Base-by-base conservation (phyloP, 1,284 basidiomycete species). In the Xanthoconium separans region DNA sequence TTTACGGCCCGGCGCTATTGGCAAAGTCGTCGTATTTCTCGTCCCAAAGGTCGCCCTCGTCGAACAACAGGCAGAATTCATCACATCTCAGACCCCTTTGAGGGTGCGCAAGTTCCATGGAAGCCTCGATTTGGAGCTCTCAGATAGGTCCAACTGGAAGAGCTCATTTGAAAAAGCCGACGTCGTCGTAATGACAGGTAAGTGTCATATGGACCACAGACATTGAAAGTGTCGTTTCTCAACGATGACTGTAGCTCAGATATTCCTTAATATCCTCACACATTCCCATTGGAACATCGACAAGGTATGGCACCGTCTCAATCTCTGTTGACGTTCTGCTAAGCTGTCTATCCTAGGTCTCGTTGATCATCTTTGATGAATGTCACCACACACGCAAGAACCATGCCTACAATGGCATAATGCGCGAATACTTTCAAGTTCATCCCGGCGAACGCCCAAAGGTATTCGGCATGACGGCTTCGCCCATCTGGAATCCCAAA, bases 401-500 rank as follows among this genome's bases (percentile, higher is more conserved):
- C 52, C 87, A 93, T 62, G 85, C 90, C 1, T 91, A 91, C 61
- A 90, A 89, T 59, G 79, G 79, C 20, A 89, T 93, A 54, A 86
- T 93, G 84, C 80, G 81, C 20, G 85, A 90, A 70, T 93, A 92
- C 68, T 80, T 81, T 58, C 78, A 83, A 49, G 73, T 77, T 44
- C 70, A 78, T 36, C 56, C 63, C 2, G 44, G 70, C 4, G 63
- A 73, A 12, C 77, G 88, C 18, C 91, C 91, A 2, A 91, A 87
- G 65, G 77, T 94, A n/a, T 90, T 94, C 60, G 91, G 92, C 6
- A 87, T 94, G 84, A 94, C 91, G 0, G 92, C 91, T 0, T 92
- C 89, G 24, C 91, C 91, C 0, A 82, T 92, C 30, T 91, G 87
- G 85, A 88, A 90, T 60, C 76, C 81, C 12, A 84, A 80, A 57